Percentiles rank a stretch among this genome's conserved stretches.
Evolutionary conservation across 2,329 filamentous ascomycete genomes (phyloP).

Genomic region (Aspergillus calidoustus): DNA sequence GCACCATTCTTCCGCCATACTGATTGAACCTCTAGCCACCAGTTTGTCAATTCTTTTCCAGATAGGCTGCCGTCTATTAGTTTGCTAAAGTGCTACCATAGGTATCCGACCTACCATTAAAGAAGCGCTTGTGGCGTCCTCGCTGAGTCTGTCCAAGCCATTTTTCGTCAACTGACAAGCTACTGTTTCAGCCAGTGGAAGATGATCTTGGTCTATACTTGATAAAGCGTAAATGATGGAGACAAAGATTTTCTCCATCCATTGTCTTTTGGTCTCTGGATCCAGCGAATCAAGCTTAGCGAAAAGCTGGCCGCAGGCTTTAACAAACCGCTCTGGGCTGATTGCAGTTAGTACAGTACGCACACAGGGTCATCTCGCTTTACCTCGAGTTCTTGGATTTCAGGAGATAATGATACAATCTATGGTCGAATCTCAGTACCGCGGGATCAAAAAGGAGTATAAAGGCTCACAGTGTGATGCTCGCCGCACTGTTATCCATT

Average conservation of each 20-base stretch:
- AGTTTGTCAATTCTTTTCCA: slow-evolving; percentile 77
- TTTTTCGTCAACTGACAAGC: slow-evolving; percentile 47
- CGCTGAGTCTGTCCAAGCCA: slow-evolving; percentile 55
- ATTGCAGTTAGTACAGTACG: slow-evolving; percentile 10
- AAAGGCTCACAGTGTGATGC: slow-evolving; percentile 60
- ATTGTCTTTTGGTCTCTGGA: slow-evolving; percentile 55
- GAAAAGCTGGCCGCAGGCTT: slow-evolving; percentile 68
- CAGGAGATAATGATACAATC: slow-evolving; percentile 69
- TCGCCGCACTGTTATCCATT: slow-evolving; percentile 64
- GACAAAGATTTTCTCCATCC: slow-evolving; percentile 72
- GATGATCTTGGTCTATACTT: slow-evolving; percentile 35
- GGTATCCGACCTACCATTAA: slow-evolving; percentile 41
- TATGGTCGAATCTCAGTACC: slow-evolving; percentile 18
- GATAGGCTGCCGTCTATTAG: slow-evolving; percentile 61
- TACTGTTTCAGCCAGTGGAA: slow-evolving; percentile 32
- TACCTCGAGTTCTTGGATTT: slow-evolving; percentile 64
- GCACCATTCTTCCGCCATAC: slow-evolving; percentile 71
- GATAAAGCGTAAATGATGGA: slow-evolving; percentile 70
- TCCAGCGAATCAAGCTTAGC: slow-evolving; percentile 58
- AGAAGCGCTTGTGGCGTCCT: slow-evolving; percentile 61
- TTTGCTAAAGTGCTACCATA: neutral
- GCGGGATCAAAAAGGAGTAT: neutral
- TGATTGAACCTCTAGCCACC: slow-evolving; percentile 58
- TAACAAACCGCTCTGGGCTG: slow-evolving; percentile 44
- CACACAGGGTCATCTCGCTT: neutral